Conservation (phyloP, 192 early-diverging fungal genomes). For the Gaertneriomyces sp. region DNA sequence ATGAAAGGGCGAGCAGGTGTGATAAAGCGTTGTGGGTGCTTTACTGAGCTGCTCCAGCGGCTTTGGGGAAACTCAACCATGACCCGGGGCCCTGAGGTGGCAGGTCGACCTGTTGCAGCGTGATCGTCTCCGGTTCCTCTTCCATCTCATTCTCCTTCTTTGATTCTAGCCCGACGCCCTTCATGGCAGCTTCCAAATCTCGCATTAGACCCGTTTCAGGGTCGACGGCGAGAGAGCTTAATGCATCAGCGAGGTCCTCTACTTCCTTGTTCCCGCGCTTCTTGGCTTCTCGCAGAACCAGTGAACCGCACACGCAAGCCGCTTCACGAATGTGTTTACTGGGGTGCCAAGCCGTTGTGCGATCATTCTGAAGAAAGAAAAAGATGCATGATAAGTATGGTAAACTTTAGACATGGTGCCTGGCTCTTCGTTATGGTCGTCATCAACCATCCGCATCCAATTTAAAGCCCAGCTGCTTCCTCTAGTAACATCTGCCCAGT, state of each 20-base stretch:
- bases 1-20: too few species aligned
- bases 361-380: neutral
- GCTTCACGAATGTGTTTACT: conserved; percentile 17
- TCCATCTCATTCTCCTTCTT: conserved; percentile 1
- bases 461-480: too few species aligned
- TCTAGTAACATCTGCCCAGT: too few species aligned
- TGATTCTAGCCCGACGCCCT: conserved; percentile 13
- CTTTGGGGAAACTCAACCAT: conserved; percentile 20
- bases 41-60: conserved; percentile 14
- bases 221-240: conserved; percentile 27
- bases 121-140: conserved; percentile 22
- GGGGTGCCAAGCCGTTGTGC: conserved; percentile 30
- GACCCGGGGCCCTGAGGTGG: conserved; percentile 2
- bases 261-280: conserved; percentile 18
- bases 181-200: conserved; percentile 23
- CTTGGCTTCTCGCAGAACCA: conserved; percentile 25
- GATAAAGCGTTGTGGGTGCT: too few species aligned
- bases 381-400: too few species aligned
- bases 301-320: conserved; percentile 24
- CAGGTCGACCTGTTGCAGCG: conserved; percentile 20
- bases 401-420: too few species aligned
- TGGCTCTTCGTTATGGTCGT: too few species aligned
- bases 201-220: conserved; percentile 25
- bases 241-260: conserved; percentile 23
- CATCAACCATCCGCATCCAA: too few species aligned